phyloP scores from a whole-genome alignment of 495 filamentous ascomycete species.

The Aspergillus bertholletiae region DNA sequence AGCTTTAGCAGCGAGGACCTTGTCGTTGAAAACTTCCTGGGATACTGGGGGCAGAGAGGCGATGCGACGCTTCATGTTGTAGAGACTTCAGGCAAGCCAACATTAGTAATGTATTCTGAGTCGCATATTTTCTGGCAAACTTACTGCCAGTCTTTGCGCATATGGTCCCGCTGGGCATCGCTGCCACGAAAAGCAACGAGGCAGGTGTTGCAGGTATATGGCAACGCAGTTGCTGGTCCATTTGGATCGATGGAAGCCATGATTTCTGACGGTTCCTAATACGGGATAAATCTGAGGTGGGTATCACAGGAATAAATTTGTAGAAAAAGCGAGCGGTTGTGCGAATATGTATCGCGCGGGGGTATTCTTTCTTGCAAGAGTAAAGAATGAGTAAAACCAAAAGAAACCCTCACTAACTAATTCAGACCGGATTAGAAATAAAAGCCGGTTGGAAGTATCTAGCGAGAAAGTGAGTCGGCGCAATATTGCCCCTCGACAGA shows the following conservation, averaged over 20 bases:
- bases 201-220: constrained; percentile 97
- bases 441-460: background rate
- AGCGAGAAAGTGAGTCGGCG: background rate
- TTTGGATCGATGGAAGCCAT: constrained; percentile 7
- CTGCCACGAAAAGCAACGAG: constrained; percentile 92
- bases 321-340: background rate
- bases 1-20: constrained; percentile 90
- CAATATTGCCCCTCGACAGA: constrained; percentile 3
- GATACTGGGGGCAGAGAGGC: constrained; percentile 87
- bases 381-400: background rate
- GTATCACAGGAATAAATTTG: constrained; percentile 3
- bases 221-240: constrained; percentile 52
- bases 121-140: constrained; percentile 30
- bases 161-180: constrained; percentile 91
- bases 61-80: constrained; percentile 95
- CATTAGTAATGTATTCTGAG: background rate
- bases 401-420: background rate
- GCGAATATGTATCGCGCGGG: background rate
- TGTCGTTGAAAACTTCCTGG: constrained; percentile 92
- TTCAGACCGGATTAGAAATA: background rate
- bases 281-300: background rate
- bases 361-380: background rate
- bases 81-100: constrained; percentile 56
- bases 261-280: background rate
- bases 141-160: constrained; percentile 98